These are phyloP conservation scores for Fagopyrum homotropicum DNA, from an alignment of 148 eudicot genomes.

Conservation along the genomic window DNA sequence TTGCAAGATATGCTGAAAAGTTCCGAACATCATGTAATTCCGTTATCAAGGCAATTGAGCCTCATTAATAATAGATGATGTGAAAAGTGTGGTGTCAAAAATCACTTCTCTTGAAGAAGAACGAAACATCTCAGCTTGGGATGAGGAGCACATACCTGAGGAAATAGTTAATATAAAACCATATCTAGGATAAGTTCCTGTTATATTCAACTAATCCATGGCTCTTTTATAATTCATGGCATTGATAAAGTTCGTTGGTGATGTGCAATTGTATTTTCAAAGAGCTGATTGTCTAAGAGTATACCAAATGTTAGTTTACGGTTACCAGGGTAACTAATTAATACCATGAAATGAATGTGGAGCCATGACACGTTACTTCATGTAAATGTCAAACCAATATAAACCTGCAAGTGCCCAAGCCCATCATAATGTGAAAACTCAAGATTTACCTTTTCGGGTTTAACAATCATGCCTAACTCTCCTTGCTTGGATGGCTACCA, in stretches of 20 bases:
- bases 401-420: too few relatives aligned
- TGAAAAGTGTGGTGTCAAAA: too few relatives aligned
- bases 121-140: too few relatives aligned
- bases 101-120: too few relatives aligned
- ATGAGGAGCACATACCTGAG: too few relatives aligned
- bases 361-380: neutral
- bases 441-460: too few relatives aligned
- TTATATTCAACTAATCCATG: neutral
- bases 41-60: conserved; percentile 25
- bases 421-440: too few relatives aligned
- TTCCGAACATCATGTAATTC: conserved; percentile 55
- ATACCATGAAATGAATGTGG: neutral
- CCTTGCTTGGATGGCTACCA: too few relatives aligned
- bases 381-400: too few relatives aligned
- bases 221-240: neutral
- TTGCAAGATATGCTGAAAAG: conserved; percentile 36
- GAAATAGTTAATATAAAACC: conserved; percentile 26
- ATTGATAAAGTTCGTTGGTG: neutral
- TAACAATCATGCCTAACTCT: too few relatives aligned
- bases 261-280: neutral
- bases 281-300: neutral
- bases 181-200: conserved; percentile 50
- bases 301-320: neutral
- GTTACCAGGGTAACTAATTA: neutral
- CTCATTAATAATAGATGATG: too few relatives aligned